These are phyloP conservation scores for Trichothecium sympodiale DNA, from an alignment of 2,329 filamentous ascomycete species.

Conservation along the genomic window DNA sequence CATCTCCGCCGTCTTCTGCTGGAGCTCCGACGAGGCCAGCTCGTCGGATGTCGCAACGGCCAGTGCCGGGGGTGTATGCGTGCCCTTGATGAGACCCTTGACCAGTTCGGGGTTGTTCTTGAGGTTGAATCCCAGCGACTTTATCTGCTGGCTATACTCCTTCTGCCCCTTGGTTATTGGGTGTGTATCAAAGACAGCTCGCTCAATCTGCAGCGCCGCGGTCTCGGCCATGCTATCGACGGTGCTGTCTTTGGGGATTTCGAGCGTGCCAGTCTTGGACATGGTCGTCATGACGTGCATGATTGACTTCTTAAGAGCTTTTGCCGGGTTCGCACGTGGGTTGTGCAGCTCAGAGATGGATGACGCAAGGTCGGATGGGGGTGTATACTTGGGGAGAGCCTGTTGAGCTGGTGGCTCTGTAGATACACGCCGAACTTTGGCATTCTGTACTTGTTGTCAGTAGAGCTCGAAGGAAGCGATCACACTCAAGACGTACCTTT, in stretches of 20 bases:
- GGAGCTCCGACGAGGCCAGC: constrained; percentile 83
- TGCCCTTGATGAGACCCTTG: constrained; percentile 61
- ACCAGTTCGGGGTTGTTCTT: constrained; percentile 78
- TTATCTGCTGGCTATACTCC: constrained; percentile 52
- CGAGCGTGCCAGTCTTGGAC: constrained; percentile 53
- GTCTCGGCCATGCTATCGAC: constrained; percentile 55
- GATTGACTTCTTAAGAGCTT: constrained; percentile 60
- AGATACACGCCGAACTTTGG: constrained; percentile 41
- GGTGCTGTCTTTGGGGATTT: constrained; percentile 51
- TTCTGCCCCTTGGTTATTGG: constrained; percentile 28
- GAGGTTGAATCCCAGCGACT: constrained; percentile 72
- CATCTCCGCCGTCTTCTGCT: constrained; percentile 65
- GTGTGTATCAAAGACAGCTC: constrained; percentile 50
- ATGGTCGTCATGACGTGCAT: constrained; percentile 53
- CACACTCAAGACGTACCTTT: constrained; percentile 27
- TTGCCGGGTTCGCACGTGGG: constrained; percentile 56
- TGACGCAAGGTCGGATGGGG: constrained; percentile 39
- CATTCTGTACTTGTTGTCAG: constrained; percentile 18
- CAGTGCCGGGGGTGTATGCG: constrained; percentile 62
- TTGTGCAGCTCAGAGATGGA: constrained; percentile 47
- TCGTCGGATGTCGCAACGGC: constrained; percentile 85
- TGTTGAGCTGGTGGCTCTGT: constrained; percentile 31
- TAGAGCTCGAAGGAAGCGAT: not conserved
- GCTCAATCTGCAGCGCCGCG: constrained; percentile 71
- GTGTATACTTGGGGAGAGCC: constrained; percentile 27